These are phyloP conservation scores for Cordyceps cicadae DNA, from an alignment of 2,329 filamentous ascomycete genomes.

Conservation along the genomic window DNA sequence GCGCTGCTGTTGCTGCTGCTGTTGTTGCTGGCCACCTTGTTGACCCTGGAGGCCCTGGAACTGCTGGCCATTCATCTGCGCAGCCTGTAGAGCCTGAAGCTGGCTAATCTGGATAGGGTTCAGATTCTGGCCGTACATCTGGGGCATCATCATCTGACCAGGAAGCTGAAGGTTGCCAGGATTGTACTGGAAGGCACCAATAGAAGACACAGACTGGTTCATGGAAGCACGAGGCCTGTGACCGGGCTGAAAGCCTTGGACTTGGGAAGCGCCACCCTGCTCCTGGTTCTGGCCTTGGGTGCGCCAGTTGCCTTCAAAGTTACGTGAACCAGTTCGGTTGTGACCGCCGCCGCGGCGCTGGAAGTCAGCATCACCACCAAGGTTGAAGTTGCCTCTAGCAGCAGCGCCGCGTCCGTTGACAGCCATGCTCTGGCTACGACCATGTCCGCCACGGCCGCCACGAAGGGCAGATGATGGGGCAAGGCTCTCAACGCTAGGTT, in stretches of 20 bases:
- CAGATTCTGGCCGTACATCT: constrained; percentile 81
- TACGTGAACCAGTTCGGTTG: constrained; percentile 73
- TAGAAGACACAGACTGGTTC: constrained; percentile 72
- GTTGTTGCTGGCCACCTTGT: constrained; percentile 63
- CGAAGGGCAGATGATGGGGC: constrained; percentile 35
- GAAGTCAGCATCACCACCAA: constrained; percentile 52
- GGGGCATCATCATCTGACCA: constrained; percentile 77
- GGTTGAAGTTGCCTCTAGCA: constrained; percentile 45
- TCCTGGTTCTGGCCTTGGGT: constrained; percentile 65
- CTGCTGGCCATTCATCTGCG: constrained; percentile 70
- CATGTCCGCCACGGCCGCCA: constrained; percentile 53
- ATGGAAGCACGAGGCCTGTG: constrained; percentile 81
- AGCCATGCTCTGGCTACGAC: constrained; percentile 88
- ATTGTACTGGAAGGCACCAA: constrained; percentile 80
- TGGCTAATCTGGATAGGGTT: constrained; percentile 84
- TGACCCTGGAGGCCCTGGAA: constrained; percentile 62
- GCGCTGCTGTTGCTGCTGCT: constrained; percentile 83
- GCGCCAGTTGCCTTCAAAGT: constrained; percentile 98
- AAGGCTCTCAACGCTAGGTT: constrained; percentile 24
- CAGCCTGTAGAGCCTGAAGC: constrained; percentile 84
- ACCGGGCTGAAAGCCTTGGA: constrained; percentile 77
- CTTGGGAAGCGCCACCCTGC: constrained; percentile 40
- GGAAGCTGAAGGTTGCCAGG: constrained; percentile 77
- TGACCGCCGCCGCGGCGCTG: constrained; percentile 74
- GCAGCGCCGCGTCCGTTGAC: constrained; percentile 59